Evolutionary conservation across 495 filamentous ascomycete species (phyloP), one percentile per base, ranked within the genome.

Genomic region (Jackrogersella minutella): DNA sequence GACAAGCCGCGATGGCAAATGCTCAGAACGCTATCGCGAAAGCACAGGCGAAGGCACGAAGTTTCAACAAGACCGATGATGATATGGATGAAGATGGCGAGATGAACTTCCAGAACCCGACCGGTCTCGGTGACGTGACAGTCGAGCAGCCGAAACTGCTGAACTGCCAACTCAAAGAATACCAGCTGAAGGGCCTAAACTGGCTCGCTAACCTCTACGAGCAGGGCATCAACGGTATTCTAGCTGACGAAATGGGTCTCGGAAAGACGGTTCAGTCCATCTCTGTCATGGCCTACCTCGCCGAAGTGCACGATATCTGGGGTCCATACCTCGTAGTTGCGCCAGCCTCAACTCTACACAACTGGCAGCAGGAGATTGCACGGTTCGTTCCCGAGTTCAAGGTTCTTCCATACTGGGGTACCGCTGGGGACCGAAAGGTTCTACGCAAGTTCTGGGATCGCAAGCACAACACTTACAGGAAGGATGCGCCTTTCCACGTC

Each of bases 81-180:
- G 80, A 87, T 49, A 79, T 90, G 69, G 89, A 91, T 62, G 90
- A 89, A 58, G 90, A 97, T 68, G 94, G 93, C 53, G 95, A 99
- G 77, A 91, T 99, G 90, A 98, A 98, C 79, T 99, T 99, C 86
- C 95, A 99, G 80, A 98, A 99, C 74, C 95, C 95, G 3, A 92
- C 93, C 3, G 93, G 93, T 71, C 84, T 99, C 77, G 93, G 93
- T 63, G 92, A 92, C 71, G 92, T 97, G 68, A 91, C 97, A 71
- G 91, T 99, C 63, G 87, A 92, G 54, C 95, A 99, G 75, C 95
- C 95, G 7, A 94, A 92, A 76, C 90, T 99, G 82, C 87, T 99
- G 70, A 92, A 90, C 66, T 92, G 92, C 57, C 90, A 94, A 73
- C 84, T 99, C 64, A 99, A 99, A 73, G 95, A 99, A 74, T 99